Base-by-base conservation (phyloP, 2,329 filamentous ascomycete genomes). In the Leptographium procerum region DNA sequence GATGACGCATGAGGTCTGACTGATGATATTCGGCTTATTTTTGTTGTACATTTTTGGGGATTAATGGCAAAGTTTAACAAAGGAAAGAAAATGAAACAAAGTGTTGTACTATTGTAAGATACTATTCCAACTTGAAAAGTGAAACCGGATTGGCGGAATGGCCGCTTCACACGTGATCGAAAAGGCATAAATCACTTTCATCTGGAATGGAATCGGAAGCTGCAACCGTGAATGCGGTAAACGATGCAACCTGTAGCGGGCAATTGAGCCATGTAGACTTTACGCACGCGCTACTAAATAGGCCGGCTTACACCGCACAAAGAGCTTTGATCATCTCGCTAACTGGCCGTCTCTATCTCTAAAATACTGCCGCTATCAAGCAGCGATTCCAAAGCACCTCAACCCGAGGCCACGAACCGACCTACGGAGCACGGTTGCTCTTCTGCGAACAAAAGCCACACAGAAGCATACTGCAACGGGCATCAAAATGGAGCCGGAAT, bases 371-470 rank as follows among this genome's bases (percentile, higher is more conserved):
- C 19, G 40, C 28, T 33, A 16, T 31, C 28, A 13, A 10, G 28
- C 14, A 29, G 31, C 31, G 48, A 51, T 51, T 51, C 48, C 48
- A 51, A 51, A 97, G 50, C 28, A 52, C 19, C 51, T 19, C 40
- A 43, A 19, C 40, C 40, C 40, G 11, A 52, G n/a, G 28, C 40
- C 3, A 43, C 5, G 16, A 43, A 19, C 19, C 19, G 40, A 19
- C 19, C 40, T 8, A n/a, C n/a, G n/a, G n/a, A n/a, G n/a, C n/a
- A n/a, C n/a, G 40, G 19, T 43, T 43, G 4, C 40, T 22, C 7
- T 43, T n/a, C 40, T 10, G 19, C 40, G 8, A n/a, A n/a, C 40
- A n/a, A n/a, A 43, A 43, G 19, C 45, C 22, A 19, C 24, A 58
- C 26, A 36, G 8, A 48, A 9, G 22, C 33, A 36, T n/a, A 43